Conservation (phyloP, 208 protist species). For the Polymyxa betae region DNA sequence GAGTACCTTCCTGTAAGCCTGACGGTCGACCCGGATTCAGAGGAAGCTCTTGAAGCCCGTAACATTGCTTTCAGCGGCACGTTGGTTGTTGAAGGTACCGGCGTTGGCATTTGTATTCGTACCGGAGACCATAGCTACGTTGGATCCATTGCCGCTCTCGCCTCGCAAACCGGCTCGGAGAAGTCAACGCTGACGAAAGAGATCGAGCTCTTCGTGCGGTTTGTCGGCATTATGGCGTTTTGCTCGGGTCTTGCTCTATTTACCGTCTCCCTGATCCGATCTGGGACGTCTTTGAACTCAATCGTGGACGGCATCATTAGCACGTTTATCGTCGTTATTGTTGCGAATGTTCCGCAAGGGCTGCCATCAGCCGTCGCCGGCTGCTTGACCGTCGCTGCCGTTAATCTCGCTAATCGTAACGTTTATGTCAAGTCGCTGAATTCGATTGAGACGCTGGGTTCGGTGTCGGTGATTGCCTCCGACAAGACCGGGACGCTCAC, state of each 20-base stretch:
- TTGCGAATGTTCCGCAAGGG: constrained; percentile 84
- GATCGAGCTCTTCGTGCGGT: constrained; percentile 74
- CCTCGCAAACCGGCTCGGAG: constrained; percentile 1
- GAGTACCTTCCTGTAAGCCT: constrained; percentile 6
- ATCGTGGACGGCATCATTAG: constrained; percentile 40
- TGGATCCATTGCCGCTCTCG: constrained; percentile 76
- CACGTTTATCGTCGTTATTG: constrained; percentile 76
- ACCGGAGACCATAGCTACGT: constrained; percentile 81
- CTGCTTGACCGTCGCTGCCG: constrained; percentile 78
- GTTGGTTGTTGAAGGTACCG: constrained; percentile 68
- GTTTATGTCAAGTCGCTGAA: constrained; percentile 79
- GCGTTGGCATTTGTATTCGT: constrained; percentile 73
- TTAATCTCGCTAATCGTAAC: constrained; percentile 73
- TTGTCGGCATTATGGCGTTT: constrained; percentile 60
- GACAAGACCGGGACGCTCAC: constrained; percentile 87
- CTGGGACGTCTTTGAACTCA: no score
- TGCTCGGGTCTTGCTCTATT: constrained; percentile 22
- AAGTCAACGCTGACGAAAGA: constrained; percentile 73
- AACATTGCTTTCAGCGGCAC: constrained; percentile 82
- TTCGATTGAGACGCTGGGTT: constrained; percentile 84
- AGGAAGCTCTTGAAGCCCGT: constrained; percentile 57
- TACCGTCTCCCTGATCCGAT: background rate
- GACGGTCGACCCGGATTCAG: background rate
- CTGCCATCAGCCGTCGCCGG: constrained; percentile 77
- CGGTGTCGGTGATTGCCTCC: constrained; percentile 77